Evolutionary conservation across 2,329 filamentous ascomycete genomes (phyloP).

Genomic region (Botrytis medusae): DNA sequence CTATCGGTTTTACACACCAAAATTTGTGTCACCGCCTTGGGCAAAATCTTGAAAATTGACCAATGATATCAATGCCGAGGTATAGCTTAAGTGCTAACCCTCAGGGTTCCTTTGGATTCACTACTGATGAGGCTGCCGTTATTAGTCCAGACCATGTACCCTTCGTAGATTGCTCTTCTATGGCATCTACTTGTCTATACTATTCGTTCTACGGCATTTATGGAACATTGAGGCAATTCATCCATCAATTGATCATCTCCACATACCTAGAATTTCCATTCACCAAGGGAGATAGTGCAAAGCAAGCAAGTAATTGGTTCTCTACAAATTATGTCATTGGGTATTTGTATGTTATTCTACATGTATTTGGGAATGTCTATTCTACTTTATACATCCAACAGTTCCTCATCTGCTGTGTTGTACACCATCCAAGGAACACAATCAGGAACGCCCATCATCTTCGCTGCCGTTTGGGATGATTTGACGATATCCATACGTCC

Average conservation of each 20-base stretch:
- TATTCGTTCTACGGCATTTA: neutral
- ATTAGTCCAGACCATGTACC: neutral
- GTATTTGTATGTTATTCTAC: conserved; percentile 12
- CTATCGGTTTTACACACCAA: neutral
- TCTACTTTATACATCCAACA: neutral
- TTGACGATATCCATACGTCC: conserved; percentile 1
- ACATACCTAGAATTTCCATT: neutral
- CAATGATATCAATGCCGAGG: conserved; percentile 4
- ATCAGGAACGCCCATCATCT: conserved; percentile 34
- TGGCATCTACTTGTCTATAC: neutral
- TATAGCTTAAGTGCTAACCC: neutral
- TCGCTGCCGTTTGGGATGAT: conserved; percentile 25
- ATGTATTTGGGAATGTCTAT: conserved; percentile 2
- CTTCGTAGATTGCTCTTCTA: neutral
- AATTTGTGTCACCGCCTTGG: neutral
- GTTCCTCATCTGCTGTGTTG: conserved; percentile 10
- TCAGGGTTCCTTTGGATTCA: neutral
- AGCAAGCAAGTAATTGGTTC: neutral
- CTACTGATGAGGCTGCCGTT: neutral
- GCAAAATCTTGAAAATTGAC: neutral
- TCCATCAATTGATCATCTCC: neutral
- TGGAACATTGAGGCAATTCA: neutral
- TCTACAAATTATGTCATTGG: neutral
- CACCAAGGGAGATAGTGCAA: neutral
- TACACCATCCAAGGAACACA: conserved; percentile 25